phyloP scores from a whole-genome alignment of 495 filamentous ascomycete species.

The Staphylotrichum longicolle region DNA sequence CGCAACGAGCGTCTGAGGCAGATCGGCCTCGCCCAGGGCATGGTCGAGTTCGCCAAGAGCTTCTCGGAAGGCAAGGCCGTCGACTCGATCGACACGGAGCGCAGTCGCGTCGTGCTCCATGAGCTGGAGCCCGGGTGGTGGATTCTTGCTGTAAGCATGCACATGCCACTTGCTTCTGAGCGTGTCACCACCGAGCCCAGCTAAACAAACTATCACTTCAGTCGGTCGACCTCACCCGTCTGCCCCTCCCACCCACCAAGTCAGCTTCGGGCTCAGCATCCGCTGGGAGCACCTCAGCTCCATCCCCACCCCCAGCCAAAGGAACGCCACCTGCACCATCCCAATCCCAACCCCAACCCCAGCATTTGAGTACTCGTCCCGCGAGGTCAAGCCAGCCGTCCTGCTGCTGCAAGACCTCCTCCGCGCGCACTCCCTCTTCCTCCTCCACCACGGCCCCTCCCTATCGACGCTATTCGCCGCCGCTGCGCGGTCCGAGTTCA shows the following conservation, averaged over 20 bases:
- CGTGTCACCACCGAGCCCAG: slow-evolving; percentile 6
- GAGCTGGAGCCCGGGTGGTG: slow-evolving; percentile 87
- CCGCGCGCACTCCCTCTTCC: slow-evolving; percentile 78
- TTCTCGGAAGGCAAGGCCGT: slow-evolving; percentile 76
- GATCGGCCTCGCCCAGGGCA: slow-evolving; percentile 96
- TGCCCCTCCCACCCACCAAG: slow-evolving; percentile 44
- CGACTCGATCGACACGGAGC: slow-evolving; percentile 88
- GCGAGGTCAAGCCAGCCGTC: slow-evolving; percentile 80
- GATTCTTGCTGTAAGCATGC: slow-evolving; percentile 71
- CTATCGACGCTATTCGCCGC: slow-evolving; percentile 58
- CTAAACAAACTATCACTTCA: slow-evolving; percentile 30
- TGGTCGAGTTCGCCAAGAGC: slow-evolving; percentile 88
- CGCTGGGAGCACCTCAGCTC: background rate
- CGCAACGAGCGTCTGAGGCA: slow-evolving; percentile 82
- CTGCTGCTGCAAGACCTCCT: slow-evolving; percentile 77
- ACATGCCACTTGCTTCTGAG: slow-evolving; percentile 8
- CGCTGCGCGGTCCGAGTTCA: slow-evolving; percentile 31
- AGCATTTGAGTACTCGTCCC: slow-evolving; percentile 71
- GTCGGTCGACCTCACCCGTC: slow-evolving; percentile 72
- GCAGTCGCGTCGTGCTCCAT: slow-evolving; percentile 74
- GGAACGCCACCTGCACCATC: slow-evolving; percentile 15
- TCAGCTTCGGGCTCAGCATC: slow-evolving; percentile 12
- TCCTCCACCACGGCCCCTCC: slow-evolving; percentile 77
- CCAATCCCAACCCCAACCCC: slow-evolving; percentile 3
- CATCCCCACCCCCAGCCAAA: slow-evolving; percentile 6